Evolutionary conservation across 1,284 basidiomycete species (phyloP).

Genomic region (Gyrodon tennesseensis): DNA sequence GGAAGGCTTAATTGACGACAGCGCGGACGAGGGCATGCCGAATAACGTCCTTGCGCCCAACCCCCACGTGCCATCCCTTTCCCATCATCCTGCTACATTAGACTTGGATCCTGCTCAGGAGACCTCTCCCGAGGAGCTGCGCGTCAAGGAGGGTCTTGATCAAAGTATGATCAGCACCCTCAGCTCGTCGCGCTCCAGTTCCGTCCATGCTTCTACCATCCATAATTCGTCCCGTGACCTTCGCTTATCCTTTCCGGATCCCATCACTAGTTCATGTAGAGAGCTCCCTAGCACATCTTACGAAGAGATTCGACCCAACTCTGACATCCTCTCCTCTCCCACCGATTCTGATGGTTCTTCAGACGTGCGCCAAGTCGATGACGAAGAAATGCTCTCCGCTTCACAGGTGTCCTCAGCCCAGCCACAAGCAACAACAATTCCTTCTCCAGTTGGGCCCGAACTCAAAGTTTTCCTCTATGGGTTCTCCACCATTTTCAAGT

Average conservation of each 20-base stretch:
- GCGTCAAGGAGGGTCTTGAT: slow-evolving; percentile 68
- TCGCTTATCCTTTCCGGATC: slow-evolving; percentile 74
- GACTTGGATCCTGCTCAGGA: slow-evolving; percentile 39
- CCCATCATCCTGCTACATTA: slow-evolving; percentile 36
- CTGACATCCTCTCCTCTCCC: slow-evolving; percentile 25
- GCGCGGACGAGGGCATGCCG: slow-evolving; percentile 50
- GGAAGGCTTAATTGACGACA: slow-evolving; percentile 69
- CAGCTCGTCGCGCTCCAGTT: slow-evolving; percentile 65
- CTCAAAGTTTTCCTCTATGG: slow-evolving; percentile 67
- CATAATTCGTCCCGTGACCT: slow-evolving; percentile 66
- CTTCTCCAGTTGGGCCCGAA: slow-evolving; percentile 43
- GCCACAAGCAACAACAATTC: slow-evolving; percentile 39
- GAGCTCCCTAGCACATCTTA: slow-evolving; percentile 37
- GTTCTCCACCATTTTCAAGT: slow-evolving; percentile 55
- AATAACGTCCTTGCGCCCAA: slow-evolving; percentile 39
- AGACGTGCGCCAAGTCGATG: slow-evolving; percentile 33
- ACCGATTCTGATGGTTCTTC: slow-evolving; percentile 28
- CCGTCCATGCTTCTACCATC: slow-evolving; percentile 54
- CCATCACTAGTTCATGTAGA: slow-evolving; percentile 64
- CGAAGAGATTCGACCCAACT: slow-evolving; percentile 35
- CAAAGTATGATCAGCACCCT: slow-evolving; percentile 77
- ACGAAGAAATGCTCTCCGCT: slow-evolving; percentile 34
- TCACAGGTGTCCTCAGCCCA: slow-evolving; percentile 30
- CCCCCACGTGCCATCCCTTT: slow-evolving; percentile 37
- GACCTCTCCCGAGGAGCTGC: slow-evolving; percentile 55